phyloP scores from a whole-genome alignment of 352 stramenopile species.

The Globisporangium paroecandrum region DNA sequence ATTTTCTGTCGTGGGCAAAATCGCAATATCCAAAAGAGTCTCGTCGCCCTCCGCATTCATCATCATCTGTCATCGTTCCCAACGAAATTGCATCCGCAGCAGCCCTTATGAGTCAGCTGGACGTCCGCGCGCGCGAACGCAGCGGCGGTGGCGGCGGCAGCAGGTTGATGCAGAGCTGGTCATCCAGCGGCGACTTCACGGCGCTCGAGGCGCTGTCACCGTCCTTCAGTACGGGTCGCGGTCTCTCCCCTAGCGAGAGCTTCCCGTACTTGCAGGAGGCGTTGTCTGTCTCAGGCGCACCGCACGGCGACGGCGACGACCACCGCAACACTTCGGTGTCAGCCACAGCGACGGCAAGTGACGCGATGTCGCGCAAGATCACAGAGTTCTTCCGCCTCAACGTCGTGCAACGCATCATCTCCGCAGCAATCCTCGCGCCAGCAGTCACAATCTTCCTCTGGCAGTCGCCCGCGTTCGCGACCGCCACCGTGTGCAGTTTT shows the following conservation, averaged over 20 bases:
- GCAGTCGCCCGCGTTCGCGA: slow-evolving; percentile 64
- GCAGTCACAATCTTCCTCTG: slow-evolving; percentile 72
- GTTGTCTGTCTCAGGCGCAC: background rate
- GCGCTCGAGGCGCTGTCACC: slow-evolving; percentile 4
- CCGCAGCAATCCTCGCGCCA: slow-evolving; percentile 51
- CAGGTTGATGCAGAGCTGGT: slow-evolving; percentile 1
- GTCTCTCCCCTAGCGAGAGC: slow-evolving; percentile 13
- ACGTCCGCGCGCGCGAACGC: background rate
- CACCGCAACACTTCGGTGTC: background rate
- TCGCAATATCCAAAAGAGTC: background rate
- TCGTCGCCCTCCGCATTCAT: background rate
- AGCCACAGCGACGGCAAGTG: background rate
- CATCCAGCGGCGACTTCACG: background rate
- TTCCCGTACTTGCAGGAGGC: slow-evolving; percentile 15
- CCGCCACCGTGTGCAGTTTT: slow-evolving; percentile 62
- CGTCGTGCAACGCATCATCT: slow-evolving; percentile 62
- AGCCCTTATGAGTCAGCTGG: background rate
- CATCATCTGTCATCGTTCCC: background rate
- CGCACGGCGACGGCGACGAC: background rate
- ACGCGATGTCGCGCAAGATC: background rate
- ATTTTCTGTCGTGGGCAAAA: background rate
- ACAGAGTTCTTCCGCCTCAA: slow-evolving; percentile 33
- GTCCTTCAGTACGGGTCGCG: background rate
- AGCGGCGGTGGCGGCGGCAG: background rate
- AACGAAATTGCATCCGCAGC: background rate